Conservation (phyloP, 371 early-diverging fungal species). For the Neoconidiobolus thromboides region DNA sequence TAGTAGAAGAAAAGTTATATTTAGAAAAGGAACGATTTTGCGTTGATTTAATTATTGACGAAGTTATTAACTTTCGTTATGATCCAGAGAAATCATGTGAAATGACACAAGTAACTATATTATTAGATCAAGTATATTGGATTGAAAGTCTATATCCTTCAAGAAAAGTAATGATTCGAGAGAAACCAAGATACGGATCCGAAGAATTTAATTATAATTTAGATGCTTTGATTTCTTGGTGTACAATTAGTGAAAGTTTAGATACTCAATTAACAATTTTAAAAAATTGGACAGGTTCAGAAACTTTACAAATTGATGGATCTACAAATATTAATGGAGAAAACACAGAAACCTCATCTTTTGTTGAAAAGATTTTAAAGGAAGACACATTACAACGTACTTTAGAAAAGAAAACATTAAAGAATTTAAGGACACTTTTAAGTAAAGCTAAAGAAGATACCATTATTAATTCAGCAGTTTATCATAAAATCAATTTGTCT, state of each 20-base stretch:
- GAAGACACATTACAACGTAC: constrained; percentile 59
- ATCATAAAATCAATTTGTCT: constrained; percentile 46
- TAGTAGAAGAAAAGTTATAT: constrained; percentile 38
- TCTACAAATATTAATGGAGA: constrained; percentile 18
- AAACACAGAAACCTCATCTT: constrained; percentile 20
- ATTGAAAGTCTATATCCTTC: constrained; percentile 65
- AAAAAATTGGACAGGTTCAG: constrained; percentile 65
- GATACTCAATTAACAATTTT: constrained; percentile 53
- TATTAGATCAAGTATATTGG: constrained; percentile 49
- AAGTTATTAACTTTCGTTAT: constrained; percentile 40
- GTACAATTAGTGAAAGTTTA: constrained; percentile 46
- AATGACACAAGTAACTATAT: constrained; percentile 37
- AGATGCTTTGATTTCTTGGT: constrained; percentile 58
- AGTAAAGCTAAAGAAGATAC: constrained; percentile 39
- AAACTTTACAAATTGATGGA: constrained; percentile 25
- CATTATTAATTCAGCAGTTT: constrained; percentile 37
- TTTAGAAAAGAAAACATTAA: constrained; percentile 52
- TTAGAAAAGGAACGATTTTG: constrained; percentile 45
- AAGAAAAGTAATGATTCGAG: constrained; percentile 33
- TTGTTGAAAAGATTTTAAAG: constrained; percentile 67
- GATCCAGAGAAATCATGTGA: constrained; percentile 19
- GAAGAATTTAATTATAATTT: constrained; percentile 44
- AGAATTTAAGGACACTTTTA: constrained; percentile 26
- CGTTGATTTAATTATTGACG: constrained; percentile 36
- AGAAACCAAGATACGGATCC: constrained; percentile 53